These are phyloP conservation scores for Fusarium tricinctum DNA, from an alignment of 2,329 filamentous ascomycete genomes.

Conservation along the genomic window DNA sequence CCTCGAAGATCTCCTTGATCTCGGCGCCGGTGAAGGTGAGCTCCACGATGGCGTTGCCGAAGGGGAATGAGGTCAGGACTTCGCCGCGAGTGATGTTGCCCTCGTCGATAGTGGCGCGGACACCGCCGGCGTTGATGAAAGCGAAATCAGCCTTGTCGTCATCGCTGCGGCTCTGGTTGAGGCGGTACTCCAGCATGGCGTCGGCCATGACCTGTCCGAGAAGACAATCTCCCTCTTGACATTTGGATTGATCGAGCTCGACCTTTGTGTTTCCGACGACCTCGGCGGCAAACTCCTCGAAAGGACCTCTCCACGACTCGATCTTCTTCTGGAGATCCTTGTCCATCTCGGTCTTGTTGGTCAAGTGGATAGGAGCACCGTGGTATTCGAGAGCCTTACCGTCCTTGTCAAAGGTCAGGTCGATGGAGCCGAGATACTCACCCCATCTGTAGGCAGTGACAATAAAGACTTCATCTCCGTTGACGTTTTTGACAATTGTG, in stretches of 20 bases:
- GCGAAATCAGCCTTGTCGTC: constrained; percentile 65
- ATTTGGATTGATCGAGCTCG: constrained; percentile 71
- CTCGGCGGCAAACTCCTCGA: constrained; percentile 70
- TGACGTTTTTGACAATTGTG: constrained; percentile 71
- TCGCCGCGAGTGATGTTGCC: constrained; percentile 74
- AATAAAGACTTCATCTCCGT: constrained; percentile 76
- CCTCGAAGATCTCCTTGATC: constrained; percentile 71
- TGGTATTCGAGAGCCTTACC: constrained; percentile 74
- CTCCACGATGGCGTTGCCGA: constrained; percentile 74
- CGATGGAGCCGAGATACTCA: constrained; percentile 77
- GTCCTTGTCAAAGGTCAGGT: constrained; percentile 71
- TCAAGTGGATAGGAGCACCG: constrained; percentile 74
- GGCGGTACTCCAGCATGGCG: constrained; percentile 73
- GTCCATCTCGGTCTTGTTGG: constrained; percentile 72
- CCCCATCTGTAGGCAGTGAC: constrained; percentile 78
- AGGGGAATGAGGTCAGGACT: constrained; percentile 75
- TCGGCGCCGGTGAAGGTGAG: constrained; percentile 66
- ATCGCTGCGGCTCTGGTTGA: constrained; percentile 58
- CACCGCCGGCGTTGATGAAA: constrained; percentile 74
- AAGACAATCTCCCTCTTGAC: constrained; percentile 70
- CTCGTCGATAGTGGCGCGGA: constrained; percentile 73
- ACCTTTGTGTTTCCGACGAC: constrained; percentile 68
- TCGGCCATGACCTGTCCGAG: constrained; percentile 69
- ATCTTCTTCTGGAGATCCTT: constrained; percentile 69
- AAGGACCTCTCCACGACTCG: constrained; percentile 70